phyloP scores from a whole-genome alignment of 192 early-diverging fungal genomes.

The Dispira parvispora region DNA sequence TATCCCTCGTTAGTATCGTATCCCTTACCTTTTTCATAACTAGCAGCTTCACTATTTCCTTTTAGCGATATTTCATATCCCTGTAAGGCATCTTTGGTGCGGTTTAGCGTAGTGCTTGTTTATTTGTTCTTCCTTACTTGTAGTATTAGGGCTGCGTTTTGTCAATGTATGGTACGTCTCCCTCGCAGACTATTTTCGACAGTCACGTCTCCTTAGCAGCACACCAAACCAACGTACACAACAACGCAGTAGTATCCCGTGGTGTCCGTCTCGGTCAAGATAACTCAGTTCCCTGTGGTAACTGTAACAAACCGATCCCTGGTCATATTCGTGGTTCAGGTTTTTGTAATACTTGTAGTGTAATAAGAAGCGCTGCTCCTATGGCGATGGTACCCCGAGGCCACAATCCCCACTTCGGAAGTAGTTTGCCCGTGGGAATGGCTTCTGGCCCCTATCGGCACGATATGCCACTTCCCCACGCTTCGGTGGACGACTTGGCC shows the following conservation, averaged over 20 bases:
- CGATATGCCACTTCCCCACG: too few relatives aligned
- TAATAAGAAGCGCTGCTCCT: background rate
- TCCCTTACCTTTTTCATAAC: too few relatives aligned
- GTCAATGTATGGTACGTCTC: slow-evolving; percentile 1
- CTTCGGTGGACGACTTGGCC: too few relatives aligned
- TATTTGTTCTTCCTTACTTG: background rate
- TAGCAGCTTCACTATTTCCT: background rate
- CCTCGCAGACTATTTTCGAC: background rate
- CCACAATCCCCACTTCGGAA: too few relatives aligned
- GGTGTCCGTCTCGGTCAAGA: background rate
- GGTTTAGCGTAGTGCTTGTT: background rate
- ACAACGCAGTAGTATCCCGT: background rate
- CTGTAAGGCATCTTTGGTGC: background rate
- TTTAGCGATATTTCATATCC: background rate
- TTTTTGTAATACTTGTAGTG: background rate
- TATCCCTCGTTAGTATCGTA: too few relatives aligned
- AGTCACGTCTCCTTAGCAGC: slow-evolving; percentile 2
- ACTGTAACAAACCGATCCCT: background rate
- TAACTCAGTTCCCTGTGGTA: background rate
- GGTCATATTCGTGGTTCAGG: background rate
- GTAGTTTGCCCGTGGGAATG: too few relatives aligned
- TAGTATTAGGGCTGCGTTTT: background rate
- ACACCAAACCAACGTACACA: background rate
- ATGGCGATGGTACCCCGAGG: background rate
- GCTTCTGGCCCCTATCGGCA: too few relatives aligned